phyloP scores from a whole-genome alignment of 2,329 filamentous ascomycete genomes.

The Microsporum audouinii region DNA sequence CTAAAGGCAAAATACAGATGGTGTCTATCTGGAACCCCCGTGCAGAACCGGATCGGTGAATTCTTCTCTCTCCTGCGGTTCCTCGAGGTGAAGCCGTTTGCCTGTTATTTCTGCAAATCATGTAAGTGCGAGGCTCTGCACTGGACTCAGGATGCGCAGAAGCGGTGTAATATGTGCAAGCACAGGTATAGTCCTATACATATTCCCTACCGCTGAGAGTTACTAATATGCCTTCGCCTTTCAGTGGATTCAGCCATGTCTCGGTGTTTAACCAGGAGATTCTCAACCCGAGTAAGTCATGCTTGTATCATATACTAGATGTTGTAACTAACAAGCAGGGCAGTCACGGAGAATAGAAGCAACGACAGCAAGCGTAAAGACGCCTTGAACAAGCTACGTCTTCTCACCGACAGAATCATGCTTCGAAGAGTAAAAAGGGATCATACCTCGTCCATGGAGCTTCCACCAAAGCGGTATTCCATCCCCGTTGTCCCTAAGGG shows the following conservation, averaged over 20 bases:
- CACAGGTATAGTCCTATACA: conserved; percentile 33
- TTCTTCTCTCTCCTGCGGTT: conserved; percentile 93
- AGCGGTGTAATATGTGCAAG: conserved; percentile 58
- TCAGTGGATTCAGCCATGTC: conserved; percentile 52
- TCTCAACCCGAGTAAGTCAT: conserved; percentile 55
- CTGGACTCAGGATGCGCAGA: conserved; percentile 65
- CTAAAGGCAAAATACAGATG: conserved; percentile 81
- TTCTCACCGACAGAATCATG: conserved; percentile 92
- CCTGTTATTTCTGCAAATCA: conserved; percentile 84
- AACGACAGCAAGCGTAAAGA: conserved; percentile 45
- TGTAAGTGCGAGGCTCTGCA: conserved; percentile 72
- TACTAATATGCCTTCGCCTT: conserved; percentile 1
- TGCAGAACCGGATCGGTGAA: conserved; percentile 94
- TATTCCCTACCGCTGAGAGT: not conserved
- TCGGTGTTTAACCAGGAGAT: conserved; percentile 93
- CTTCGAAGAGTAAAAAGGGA: conserved; percentile 87
- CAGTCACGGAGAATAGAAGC: conserved; percentile 45
- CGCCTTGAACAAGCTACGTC: conserved; percentile 69
- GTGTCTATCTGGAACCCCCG: conserved; percentile 88
- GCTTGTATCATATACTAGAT: not conserved
- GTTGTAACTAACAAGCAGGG: not conserved
- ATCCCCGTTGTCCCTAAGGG: not conserved
- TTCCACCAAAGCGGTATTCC: conserved; percentile 70
- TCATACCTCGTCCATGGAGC: conserved; percentile 86
- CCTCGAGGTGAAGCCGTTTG: conserved; percentile 75